Evolutionary conservation across 169 alveolate genomes (phyloP).

Genomic region (Eimeria praecox): DNA sequence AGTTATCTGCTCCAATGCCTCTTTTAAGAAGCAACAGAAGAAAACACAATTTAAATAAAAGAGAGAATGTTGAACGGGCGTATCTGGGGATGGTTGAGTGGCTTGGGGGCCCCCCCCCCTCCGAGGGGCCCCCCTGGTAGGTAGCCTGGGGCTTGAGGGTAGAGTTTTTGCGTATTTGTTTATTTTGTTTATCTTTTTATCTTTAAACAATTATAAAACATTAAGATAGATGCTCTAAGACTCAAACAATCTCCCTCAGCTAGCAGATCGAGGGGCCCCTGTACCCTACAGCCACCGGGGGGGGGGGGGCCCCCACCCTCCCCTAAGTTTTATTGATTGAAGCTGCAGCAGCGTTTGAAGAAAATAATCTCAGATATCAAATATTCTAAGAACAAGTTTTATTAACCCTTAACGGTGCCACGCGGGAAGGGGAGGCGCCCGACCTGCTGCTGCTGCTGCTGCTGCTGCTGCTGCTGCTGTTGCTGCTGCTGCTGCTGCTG

Average conservation of each 20-base stretch:
- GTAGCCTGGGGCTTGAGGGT: not conserved
- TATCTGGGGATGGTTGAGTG: not conserved
- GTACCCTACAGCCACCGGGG: not conserved
- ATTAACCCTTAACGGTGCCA: not conserved
- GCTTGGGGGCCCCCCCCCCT: conserved; percentile 31
- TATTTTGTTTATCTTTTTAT: not conserved
- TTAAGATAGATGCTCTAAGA: not conserved
- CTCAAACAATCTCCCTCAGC: not conserved
- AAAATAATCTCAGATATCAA: too few relatives aligned
- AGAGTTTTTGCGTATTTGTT: too few relatives aligned
- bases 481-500: not conserved
- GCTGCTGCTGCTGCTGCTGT: not conserved
- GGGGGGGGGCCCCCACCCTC: too few relatives aligned
- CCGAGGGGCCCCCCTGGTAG: conserved; percentile 57
- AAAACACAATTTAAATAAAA: not conserved
- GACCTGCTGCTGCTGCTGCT: not conserved
- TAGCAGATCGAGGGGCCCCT: not conserved
- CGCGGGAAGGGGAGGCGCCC: not conserved
- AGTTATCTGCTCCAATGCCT: not conserved
- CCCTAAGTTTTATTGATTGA: too few relatives aligned
- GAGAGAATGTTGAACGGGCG: not conserved
- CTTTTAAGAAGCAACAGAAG: not conserved
- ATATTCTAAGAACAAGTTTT: too few relatives aligned
- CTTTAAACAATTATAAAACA: not conserved
- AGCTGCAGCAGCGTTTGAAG: too few relatives aligned